Conservation (phyloP, 129 eudicot genomes). For the Heracleum sosnowskyi region DNA sequence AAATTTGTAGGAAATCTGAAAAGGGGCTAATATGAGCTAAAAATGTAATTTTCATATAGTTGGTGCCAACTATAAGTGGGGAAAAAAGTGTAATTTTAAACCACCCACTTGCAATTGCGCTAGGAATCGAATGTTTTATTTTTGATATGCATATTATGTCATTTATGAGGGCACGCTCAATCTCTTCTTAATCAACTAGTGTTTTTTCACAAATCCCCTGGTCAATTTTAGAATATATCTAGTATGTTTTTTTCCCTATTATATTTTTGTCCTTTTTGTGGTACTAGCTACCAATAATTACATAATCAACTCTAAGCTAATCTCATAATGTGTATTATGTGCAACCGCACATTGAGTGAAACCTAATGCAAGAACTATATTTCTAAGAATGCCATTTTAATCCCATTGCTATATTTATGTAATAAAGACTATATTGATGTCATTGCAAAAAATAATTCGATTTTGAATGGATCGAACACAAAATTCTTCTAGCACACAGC, state of each 20-base stretch:
- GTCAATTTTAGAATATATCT: not conserved
- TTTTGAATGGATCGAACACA: too few relatives aligned
- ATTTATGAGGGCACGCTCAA: not conserved
- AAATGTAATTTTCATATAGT: not conserved
- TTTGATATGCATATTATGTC: not conserved
- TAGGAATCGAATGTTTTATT: not conserved
- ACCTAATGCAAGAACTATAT: not conserved
- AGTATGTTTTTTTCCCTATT: not conserved
- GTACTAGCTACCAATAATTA: not conserved
- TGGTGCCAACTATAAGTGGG: conserved; percentile 4
- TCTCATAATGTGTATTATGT: not conserved
- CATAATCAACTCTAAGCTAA: not conserved
- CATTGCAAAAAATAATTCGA: too few relatives aligned
- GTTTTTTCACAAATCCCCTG: not conserved
- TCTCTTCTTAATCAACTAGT: not conserved
- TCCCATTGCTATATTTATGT: not conserved
- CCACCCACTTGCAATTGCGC: conserved; percentile 2
- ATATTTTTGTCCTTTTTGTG: not conserved
- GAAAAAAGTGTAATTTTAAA: not conserved
- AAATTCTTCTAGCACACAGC: too few relatives aligned
- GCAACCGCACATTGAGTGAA: not conserved
- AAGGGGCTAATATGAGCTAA: not conserved
- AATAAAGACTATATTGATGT: too few relatives aligned
- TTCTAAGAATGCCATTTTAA: not conserved
- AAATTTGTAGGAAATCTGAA: not conserved